Evolutionary conservation across 2,329 filamentous ascomycete genomes (phyloP).

Genomic region (Rhinocladiella similis): DNA sequence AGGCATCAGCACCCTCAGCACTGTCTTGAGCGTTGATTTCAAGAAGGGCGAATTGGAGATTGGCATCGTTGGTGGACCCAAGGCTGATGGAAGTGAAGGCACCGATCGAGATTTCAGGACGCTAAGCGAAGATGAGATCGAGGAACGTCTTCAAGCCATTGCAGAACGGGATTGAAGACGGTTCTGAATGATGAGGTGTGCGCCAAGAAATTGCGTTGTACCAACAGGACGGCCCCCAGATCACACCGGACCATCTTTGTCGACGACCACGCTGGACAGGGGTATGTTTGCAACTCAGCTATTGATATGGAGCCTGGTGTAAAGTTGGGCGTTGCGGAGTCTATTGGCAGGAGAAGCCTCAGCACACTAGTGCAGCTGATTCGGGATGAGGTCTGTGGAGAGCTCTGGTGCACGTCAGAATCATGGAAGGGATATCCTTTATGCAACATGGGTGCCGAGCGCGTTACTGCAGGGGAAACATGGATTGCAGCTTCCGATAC

Average conservation of each 20-base stretch:
- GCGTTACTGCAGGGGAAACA: not conserved
- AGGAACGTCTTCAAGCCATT: constrained; percentile 95
- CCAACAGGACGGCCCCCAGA: too few species aligned
- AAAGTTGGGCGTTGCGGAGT: constrained; percentile 10
- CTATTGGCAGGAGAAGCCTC: constrained; percentile 12
- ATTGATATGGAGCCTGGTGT: constrained; percentile 2
- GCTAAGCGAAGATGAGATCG: constrained; percentile 95
- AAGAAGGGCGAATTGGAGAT: constrained; percentile 99
- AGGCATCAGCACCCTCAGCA: constrained; percentile 92
- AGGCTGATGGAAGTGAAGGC: constrained; percentile 78
- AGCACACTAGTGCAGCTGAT: constrained; percentile 17
- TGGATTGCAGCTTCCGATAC: not conserved
- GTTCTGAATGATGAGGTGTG: not conserved
- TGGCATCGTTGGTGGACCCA: constrained; percentile 90
- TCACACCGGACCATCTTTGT: constrained; percentile 5
- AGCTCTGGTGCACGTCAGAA: not conserved
- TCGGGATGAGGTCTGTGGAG: constrained; percentile 1
- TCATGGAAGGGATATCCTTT: not conserved
- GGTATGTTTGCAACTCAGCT: constrained; percentile 17
- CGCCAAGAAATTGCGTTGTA: not conserved
- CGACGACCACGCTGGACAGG: constrained; percentile 28
- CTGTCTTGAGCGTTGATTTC: constrained; percentile 96
- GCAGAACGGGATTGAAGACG: constrained; percentile 83
- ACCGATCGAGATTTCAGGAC: constrained; percentile 78
- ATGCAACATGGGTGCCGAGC: not conserved